Conservation (phyloP, 768 basidiomycete genomes). For the Lactifluus echinatus region DNA sequence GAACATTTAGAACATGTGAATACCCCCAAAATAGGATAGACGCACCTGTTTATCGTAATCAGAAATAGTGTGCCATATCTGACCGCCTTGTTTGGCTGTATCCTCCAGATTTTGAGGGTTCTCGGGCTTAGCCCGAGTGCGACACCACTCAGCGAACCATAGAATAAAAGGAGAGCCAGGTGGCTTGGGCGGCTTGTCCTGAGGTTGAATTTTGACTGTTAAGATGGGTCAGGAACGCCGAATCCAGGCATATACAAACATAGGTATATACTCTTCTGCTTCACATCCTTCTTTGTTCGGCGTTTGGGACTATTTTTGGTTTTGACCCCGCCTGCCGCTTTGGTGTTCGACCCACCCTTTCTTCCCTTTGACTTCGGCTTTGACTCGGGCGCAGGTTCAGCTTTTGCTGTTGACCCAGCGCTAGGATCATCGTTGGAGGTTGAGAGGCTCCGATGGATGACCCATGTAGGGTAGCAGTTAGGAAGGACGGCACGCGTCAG, state of each 20-base stretch:
- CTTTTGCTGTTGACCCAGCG: neutral
- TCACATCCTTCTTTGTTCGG: neutral
- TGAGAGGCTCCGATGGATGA: neutral
- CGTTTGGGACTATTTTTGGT: neutral
- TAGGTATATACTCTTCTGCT: neutral
- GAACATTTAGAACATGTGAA: neutral
- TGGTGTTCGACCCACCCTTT: neutral
- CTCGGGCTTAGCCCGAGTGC: constrained; percentile 1
- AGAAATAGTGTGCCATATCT: constrained; percentile 2
- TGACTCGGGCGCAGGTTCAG: neutral
- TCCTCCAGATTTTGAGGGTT: accelerated
- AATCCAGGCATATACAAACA: neutral
- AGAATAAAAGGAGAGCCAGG: neutral
- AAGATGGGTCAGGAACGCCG: neutral
- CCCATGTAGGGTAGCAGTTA: neutral
- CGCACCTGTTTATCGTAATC: constrained; percentile 17
- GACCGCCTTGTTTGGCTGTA: neutral
- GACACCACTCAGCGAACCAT: neutral
- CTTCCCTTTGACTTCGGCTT: constrained; percentile 1
- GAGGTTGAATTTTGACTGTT: neutral
- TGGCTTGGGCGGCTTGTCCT: neutral
- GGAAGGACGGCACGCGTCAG: neutral
- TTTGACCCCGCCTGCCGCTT: neutral
- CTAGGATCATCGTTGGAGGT: neutral
- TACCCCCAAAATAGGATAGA: neutral